Conservation (phyloP, 1,284 basidiomycete genomes). For the Naganishia albida region DNA sequence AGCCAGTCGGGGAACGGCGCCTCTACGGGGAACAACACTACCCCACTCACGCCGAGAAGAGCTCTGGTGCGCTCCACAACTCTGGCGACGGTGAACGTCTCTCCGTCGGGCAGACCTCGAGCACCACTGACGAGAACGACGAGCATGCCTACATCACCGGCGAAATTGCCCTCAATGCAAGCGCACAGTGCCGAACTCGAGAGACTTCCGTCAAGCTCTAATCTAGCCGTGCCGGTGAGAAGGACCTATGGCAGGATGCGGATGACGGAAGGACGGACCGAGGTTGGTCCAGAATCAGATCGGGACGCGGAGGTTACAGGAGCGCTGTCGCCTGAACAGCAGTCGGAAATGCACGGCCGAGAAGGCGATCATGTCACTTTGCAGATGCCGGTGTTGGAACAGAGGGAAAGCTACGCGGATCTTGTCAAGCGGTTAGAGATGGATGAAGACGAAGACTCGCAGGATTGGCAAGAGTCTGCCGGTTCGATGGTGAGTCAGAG, state of each 20-base stretch:
- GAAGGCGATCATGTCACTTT: not conserved
- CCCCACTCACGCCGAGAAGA: constrained; percentile 10
- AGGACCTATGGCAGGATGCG: constrained; percentile 15
- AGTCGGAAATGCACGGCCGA: too few relatives aligned
- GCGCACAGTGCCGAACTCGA: not conserved
- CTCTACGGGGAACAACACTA: not conserved
- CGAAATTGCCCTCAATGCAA: not conserved
- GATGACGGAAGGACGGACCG: not conserved
- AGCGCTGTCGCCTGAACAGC: not conserved
- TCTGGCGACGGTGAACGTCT: not conserved
- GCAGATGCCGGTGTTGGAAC: constrained; percentile 6
- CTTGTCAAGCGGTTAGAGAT: constrained; percentile 48
- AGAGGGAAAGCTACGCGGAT: constrained; percentile 48
- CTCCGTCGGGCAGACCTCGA: constrained; percentile 3
- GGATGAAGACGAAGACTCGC: constrained; percentile 38
- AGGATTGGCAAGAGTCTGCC: constrained; percentile 24
- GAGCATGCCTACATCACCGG: constrained; percentile 16
- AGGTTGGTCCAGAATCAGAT: too few relatives aligned
- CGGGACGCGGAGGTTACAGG: not conserved
- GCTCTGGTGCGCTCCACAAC: constrained; percentile 7
- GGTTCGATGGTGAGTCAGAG: constrained; percentile 14
- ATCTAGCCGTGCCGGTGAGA: not conserved
- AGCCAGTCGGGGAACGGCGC: not conserved
- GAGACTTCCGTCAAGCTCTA: not conserved
- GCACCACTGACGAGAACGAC: not conserved